A percentile compares a stretch with the other conserved stretches of the same genome.
phyloP scores from a whole-genome alignment of 306 rosid genomes.

The Fragaria nilgerrensis region DNA sequence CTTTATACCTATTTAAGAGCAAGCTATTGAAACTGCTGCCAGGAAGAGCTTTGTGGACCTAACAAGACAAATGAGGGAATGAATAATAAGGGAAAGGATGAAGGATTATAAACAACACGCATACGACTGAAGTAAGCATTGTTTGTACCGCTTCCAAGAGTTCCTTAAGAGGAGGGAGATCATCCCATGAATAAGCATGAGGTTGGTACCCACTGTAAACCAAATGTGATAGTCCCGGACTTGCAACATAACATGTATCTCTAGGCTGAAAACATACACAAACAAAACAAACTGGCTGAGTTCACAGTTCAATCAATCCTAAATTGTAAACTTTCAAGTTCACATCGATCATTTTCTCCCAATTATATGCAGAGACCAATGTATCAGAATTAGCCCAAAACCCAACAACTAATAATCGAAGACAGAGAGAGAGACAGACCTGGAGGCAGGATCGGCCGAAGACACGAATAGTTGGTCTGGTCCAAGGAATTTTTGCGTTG shows the following conservation, averaged over 20 bases:
- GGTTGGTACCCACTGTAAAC: slow-evolving; percentile 87
- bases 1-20: slow-evolving; percentile 77
- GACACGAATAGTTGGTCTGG: slow-evolving; percentile 84
- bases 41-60: slow-evolving; percentile 90
- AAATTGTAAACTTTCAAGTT: background rate
- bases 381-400: background rate
- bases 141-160: slow-evolving; percentile 67
- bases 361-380: background rate
- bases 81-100: background rate
- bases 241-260: slow-evolving; percentile 87
- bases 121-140: slow-evolving; percentile 2
- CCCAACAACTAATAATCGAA: background rate
- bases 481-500: slow-evolving; percentile 67
- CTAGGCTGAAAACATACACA: slow-evolving; percentile 61
- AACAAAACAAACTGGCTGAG: background rate
- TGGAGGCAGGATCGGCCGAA: slow-evolving; percentile 66
- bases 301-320: background rate
- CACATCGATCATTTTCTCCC: background rate
- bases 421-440: slow-evolving; percentile 36
- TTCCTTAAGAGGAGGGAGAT: slow-evolving; percentile 66
- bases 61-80: slow-evolving; percentile 20
- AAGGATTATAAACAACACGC: background rate
- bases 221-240: slow-evolving; percentile 67
- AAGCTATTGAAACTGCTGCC: slow-evolving; percentile 90
- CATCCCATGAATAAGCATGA: slow-evolving; percentile 80